Evolutionary conservation across 176 grass and related monocot species (phyloP), one percentile per base, ranked within the genome.

Genomic region (Stipa capillata): DNA sequence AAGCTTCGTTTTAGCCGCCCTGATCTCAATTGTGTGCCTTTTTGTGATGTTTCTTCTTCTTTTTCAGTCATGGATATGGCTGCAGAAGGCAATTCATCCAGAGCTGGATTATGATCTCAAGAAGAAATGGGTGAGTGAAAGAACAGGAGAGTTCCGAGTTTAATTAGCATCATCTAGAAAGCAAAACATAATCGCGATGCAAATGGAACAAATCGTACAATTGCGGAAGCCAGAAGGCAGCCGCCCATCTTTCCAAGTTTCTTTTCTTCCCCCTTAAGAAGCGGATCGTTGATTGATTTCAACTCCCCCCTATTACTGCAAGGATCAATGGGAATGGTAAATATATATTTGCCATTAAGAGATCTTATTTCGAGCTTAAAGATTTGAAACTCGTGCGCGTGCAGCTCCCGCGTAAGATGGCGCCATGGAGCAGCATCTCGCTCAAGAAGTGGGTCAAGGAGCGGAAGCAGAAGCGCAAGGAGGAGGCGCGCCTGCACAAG

Each of bases 391-490:
- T 60, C 12, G 45, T 42, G 9, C 29, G 47, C 25, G 9, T 72
- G 77, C 85, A 99, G 96, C 82, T 99, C 57, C 87, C 80, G 42
- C 92, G 80, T 61, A 93, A 95, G 79, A 91, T 99, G 65, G 42
- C 85, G 5, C 75, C 92, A 18, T 99, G 92, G 96, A 95, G 86
- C 40, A 81, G 83, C 28, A 82, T 93, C 51, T 90, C 85, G 47
- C 83, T 95, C 36, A 99, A 95, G 86, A 99, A 99, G 76, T 95
- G 96, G 96, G 80, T 99, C 27, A 99, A 93, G 88, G 96, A 99
- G 75, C 84, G 89, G 57, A 95, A 99, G 82, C 96, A 89, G 77
- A 94, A 83, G 81, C 90, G 96, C 68, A 99, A 99, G 84, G 92
- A 95, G 53, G 90, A 91, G 21, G 88, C 87, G 72, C 88, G 96